Percentiles rank a stretch among this genome's conserved stretches.
These are phyloP conservation scores for Penicillium sp. DNA, from an alignment of 2,329 filamentous ascomycete species.

Conservation along the genomic window DNA sequence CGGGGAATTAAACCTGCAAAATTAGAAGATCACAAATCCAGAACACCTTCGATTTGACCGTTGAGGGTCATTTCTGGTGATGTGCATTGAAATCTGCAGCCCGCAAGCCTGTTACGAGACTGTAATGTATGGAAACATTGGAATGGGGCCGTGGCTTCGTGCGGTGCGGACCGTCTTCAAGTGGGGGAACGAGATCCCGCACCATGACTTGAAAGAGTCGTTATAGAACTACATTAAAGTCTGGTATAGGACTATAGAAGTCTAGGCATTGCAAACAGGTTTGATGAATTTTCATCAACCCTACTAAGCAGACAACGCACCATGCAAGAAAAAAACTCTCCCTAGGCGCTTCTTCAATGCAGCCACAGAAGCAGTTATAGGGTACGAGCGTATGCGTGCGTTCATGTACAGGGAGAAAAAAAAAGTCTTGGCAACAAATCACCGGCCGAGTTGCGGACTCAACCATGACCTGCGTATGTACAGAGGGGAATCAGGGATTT, in stretches of 20 bases:
- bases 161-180: constrained; percentile 20
- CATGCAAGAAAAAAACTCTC: neutral
- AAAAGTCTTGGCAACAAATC: neutral
- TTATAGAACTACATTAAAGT: too few species aligned
- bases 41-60: neutral
- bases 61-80: neutral
- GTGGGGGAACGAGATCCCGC: constrained; percentile 6
- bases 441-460: neutral
- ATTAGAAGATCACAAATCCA: too few species aligned
- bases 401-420: neutral
- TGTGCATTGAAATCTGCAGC: neutral
- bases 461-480: neutral
- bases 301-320: neutral
- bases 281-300: neutral
- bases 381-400: neutral
- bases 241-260: too few species aligned
- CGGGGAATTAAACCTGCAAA: neutral
- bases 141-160: constrained; percentile 12
- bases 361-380: neutral
- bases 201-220: neutral
- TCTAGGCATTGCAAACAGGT: neutral
- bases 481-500: neutral
- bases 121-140: neutral
- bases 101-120: neutral
- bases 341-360: neutral